Evolutionary conservation across 192 early-diverging fungal genomes (phyloP).

Genomic region (Backusella macrospora): DNA sequence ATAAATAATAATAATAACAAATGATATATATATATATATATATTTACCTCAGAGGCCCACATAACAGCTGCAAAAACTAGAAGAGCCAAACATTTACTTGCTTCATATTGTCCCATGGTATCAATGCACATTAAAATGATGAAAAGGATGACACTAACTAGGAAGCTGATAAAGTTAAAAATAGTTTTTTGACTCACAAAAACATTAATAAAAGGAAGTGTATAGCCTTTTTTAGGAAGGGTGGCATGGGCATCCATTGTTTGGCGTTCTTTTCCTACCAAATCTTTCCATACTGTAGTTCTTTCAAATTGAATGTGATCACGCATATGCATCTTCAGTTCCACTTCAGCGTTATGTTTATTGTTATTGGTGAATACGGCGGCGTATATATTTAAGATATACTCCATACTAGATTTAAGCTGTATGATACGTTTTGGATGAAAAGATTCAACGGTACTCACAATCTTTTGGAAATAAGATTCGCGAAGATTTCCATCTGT

Average conservation of each 20-base stretch:
- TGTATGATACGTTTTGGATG: conserved; percentile 43
- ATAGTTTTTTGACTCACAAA: conserved; percentile 14
- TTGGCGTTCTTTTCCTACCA: conserved; percentile 65
- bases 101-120: conserved; percentile 69
- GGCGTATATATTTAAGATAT: conserved; percentile 60
- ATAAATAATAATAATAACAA: conserved; percentile 13
- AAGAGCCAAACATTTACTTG: conserved; percentile 86
- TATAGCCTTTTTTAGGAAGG: background rate
- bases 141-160: conserved; percentile 58
- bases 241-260: conserved; percentile 43
- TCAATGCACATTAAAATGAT: conserved; percentile 57
- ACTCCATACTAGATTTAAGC: conserved; percentile 45
- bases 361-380: conserved; percentile 58
- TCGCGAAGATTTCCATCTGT: conserved; percentile 50
- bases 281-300: conserved; percentile 75
- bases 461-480: conserved; percentile 45
- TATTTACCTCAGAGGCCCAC: conserved; percentile 79
- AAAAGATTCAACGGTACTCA: conserved; percentile 57
- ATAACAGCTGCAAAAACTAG: conserved; percentile 79
- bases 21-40: background rate
- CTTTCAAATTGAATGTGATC: conserved; percentile 72
- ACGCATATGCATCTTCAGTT: conserved; percentile 60
- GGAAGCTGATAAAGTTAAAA: conserved; percentile 31
- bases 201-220: background rate
- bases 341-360: conserved; percentile 48